phyloP scores from a whole-genome alignment of 768 basidiomycete genomes.

The Pleurotus eryngii region DNA sequence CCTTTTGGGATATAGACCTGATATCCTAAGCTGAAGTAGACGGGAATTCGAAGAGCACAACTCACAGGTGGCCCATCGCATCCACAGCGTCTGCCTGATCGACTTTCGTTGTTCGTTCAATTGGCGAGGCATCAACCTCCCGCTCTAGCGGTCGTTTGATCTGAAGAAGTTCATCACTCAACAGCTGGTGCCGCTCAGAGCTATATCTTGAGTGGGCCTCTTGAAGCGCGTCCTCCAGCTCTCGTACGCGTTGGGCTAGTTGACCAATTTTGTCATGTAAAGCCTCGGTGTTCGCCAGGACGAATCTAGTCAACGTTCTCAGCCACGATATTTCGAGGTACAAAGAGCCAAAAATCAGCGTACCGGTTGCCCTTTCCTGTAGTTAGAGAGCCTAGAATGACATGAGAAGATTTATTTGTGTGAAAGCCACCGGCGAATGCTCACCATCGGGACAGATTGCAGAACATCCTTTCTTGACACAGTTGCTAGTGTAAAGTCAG shows the following conservation, averaged over 20 bases:
- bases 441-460: constrained; percentile 68
- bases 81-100: constrained; percentile 57
- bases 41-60: constrained; percentile 8
- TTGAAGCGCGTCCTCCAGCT: constrained; percentile 65
- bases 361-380: constrained; percentile 75
- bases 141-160: constrained; percentile 68
- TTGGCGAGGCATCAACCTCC: constrained; percentile 38
- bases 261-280: constrained; percentile 66
- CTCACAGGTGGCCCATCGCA: constrained; percentile 62
- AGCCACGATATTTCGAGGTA: neutral
- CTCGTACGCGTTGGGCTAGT: constrained; percentile 58
- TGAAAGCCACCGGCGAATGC: constrained; percentile 11
- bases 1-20: constrained; percentile 61
- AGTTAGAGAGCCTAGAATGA: constrained; percentile 54
- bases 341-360: neutral
- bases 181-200: constrained; percentile 50
- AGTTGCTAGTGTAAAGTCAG: constrained; percentile 33
- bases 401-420: constrained; percentile 12
- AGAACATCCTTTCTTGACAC: constrained; percentile 54
- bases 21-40: neutral
- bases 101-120: constrained; percentile 35
- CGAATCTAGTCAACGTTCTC: constrained; percentile 41
- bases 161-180: constrained; percentile 57
- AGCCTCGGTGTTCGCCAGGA: constrained; percentile 66
- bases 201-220: constrained; percentile 48